A percentile compares a stretch with the other conserved stretches of the same genome.
phyloP scores from a whole-genome alignment of 176 grass and related monocot species.

The Triticum dicoccoides region DNA sequence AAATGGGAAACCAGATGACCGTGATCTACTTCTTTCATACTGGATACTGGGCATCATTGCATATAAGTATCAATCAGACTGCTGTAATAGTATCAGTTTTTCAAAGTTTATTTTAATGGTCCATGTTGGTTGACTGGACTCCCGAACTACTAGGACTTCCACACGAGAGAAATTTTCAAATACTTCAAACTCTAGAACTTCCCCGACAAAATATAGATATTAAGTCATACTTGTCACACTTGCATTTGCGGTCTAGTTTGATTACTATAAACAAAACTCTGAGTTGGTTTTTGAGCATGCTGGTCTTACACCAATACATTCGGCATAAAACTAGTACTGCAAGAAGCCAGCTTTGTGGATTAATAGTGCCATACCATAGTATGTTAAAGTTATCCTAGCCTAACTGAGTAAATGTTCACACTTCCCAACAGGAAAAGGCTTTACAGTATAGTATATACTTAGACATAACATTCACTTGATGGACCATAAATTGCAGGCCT shows the following conservation, averaged over 20 bases:
- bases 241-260: background rate
- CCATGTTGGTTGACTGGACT: background rate
- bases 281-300: background rate
- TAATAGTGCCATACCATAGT: background rate
- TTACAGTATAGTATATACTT: background rate
- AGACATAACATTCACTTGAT: slow-evolving; percentile 23
- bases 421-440: background rate
- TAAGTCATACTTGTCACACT: background rate
- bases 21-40: too few relatives aligned
- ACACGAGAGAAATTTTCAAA: background rate
- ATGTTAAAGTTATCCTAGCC: background rate
- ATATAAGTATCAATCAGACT: background rate
- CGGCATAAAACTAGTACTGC: slow-evolving; percentile 1
- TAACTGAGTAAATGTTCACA: background rate
- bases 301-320: background rate
- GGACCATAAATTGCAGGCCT: background rate
- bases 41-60: too few relatives aligned
- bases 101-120: background rate
- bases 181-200: background rate
- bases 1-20: too few relatives aligned
- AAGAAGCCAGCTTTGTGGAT: background rate
- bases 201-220: background rate
- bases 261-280: background rate
- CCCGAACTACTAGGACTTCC: background rate
- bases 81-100: background rate